Conservation (phyloP, 257 asterid species). For the Ballota nigra region DNA sequence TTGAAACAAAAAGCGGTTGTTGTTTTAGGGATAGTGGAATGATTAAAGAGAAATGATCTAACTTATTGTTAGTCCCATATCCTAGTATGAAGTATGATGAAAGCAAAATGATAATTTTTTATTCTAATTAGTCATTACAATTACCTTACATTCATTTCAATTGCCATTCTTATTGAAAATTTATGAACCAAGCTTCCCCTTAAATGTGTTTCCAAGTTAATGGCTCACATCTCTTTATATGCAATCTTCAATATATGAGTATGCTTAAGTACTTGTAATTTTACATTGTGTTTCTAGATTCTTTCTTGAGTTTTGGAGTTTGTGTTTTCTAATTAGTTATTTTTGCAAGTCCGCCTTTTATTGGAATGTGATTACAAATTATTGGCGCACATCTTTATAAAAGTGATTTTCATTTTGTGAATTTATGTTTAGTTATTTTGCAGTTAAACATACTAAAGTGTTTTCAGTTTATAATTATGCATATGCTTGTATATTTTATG, state of each 20-base stretch:
- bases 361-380: not conserved
- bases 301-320: not conserved
- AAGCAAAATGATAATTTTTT: no score
- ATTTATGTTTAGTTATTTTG: not conserved
- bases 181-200: no score
- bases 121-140: no score
- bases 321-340: not conserved
- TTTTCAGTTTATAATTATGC: not conserved
- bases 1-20: no score
- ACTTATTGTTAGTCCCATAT: no score
- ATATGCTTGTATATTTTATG: not conserved
- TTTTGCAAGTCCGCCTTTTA: not conserved
- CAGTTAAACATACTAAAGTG: not conserved
- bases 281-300: constrained; percentile 12
- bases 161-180: no score
- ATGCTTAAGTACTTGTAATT: not conserved
- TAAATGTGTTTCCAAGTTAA: not conserved
- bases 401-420: not conserved
- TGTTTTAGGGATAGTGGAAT: no score
- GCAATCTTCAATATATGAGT: not conserved
- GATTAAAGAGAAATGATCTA: no score
- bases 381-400: not conserved
- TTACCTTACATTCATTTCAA: no score
- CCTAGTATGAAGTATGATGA: no score
- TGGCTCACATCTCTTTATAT: not conserved